Percentiles rank a stretch among this genome's conserved stretches.
phyloP scores from a whole-genome alignment of 306 rosid genomes.

The Casuarina glauca region DNA sequence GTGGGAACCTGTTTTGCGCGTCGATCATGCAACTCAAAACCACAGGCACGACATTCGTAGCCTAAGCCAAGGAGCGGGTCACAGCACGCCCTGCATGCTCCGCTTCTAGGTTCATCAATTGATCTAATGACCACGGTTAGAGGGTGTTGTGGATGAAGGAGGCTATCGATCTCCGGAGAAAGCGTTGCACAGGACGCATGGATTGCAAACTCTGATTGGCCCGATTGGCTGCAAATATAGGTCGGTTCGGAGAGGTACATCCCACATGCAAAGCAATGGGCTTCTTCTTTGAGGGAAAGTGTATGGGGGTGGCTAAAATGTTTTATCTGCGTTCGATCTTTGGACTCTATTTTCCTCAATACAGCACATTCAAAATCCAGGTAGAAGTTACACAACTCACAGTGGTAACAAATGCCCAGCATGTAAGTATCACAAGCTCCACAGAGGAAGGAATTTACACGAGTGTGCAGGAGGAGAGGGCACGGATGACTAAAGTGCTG shows the following conservation, averaged over 20 bases:
- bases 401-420: neutral
- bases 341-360: neutral
- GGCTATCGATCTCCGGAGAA: neutral
- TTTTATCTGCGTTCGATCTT: neutral
- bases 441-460: neutral
- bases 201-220: neutral
- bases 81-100: neutral
- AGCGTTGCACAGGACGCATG: constrained; percentile 1
- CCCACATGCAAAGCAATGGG: neutral
- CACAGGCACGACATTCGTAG: neutral
- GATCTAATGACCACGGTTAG: neutral
- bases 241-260: neutral
- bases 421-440: neutral
- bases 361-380: constrained; percentile 1
- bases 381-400: neutral
- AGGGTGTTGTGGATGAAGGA: neutral
- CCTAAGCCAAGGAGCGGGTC: neutral
- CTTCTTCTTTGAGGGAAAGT: neutral
- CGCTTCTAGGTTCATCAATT: neutral
- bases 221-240: neutral
- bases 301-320: neutral
- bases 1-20: neutral
- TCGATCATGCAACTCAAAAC: neutral
- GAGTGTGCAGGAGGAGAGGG: neutral
- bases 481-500: neutral